A percentile compares a stretch with the other conserved stretches of the same genome.
These are phyloP conservation scores for Aphanomyces invadans DNA, from an alignment of 352 stramenopile genomes.

Conservation along the genomic window DNA sequence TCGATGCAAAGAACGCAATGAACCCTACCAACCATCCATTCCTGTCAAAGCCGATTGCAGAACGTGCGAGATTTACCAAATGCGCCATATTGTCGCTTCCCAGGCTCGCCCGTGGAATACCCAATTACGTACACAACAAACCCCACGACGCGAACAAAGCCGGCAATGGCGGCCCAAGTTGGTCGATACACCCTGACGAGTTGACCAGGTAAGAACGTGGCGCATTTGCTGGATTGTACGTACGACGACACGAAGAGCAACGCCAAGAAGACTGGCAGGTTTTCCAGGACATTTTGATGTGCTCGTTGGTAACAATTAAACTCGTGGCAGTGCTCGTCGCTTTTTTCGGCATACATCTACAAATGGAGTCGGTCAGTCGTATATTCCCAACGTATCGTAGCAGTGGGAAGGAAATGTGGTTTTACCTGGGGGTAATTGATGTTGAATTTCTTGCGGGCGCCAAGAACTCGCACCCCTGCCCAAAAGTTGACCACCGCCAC, in stretches of 20 bases:
- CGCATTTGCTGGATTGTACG: slow-evolving; percentile 16
- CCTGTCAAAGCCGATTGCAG: no score
- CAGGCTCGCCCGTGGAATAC: slow-evolving; percentile 52
- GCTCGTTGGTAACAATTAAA: slow-evolving; percentile 90
- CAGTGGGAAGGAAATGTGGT: slow-evolving; percentile 1
- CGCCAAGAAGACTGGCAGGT: slow-evolving; percentile 56
- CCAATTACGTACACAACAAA: slow-evolving; percentile 62
- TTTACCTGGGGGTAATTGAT: slow-evolving; percentile 47
- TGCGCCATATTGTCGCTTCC: slow-evolving; percentile 47
- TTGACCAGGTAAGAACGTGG: background rate
- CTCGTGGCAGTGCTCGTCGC: slow-evolving; percentile 79
- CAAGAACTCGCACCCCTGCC: slow-evolving; percentile 47
- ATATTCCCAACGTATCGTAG: no score
- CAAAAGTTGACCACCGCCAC: slow-evolving; percentile 47
- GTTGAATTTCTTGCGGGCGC: slow-evolving; percentile 56
- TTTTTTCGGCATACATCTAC: slow-evolving; percentile 84
- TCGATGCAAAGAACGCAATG: slow-evolving; percentile 34
- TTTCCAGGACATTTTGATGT: slow-evolving; percentile 90
- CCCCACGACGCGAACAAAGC: slow-evolving; percentile 43
- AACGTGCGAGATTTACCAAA: slow-evolving; percentile 37
- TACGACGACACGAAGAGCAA: slow-evolving; percentile 54
- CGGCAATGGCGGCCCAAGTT: slow-evolving; percentile 45
- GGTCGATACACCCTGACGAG: slow-evolving; percentile 47
- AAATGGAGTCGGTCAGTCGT: background rate
- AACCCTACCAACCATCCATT: slow-evolving; percentile 37